Base-by-base conservation (phyloP, 2,329 filamentous ascomycete species). In the Penicillium sp. region DNA sequence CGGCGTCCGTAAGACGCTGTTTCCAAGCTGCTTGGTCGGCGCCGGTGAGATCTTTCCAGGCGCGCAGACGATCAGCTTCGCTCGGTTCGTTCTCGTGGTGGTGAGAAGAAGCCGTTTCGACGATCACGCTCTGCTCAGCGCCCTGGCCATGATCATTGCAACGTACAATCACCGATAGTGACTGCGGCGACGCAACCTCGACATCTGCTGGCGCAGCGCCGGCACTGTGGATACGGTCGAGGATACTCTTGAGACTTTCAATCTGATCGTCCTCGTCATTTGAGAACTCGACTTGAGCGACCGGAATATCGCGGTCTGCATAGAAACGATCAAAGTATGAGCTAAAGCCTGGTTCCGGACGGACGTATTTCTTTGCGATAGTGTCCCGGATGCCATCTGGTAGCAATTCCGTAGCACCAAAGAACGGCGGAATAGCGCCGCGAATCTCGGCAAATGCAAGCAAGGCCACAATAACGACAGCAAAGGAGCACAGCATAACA, bases 21-120 rank as follows among this genome's bases (percentile, higher is more conserved):
- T 79, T 86, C 87, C 87, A 93, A 12, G 70, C 67, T 35, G 70
- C 66, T 59, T 77, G 76, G 61, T 89, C 77, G 37, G 75, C 65
- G 9, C 73, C 68, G 4, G 70, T 69, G 30, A 94, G 64, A 42
- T 88, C 77, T 40, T 87, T 79, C 85, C 85, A 93, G 37, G 72
- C 68, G 61, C 51, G 50, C 22, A 44, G 32, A 7, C 52, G 44
- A 29, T 53, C 43, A 12, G 32, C 26, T 13, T 45, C 33, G 4
- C 32, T 32, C 26, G 38, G 16, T 17, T 38, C 35, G 3, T 37
- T 25, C 14, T 38, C 33, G 11, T 11, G 7, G 27, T 34, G 26
- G 2, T 25, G 31, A n/a, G 34, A 34, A 6, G 20, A 23, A 15
- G 38, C 36, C 4, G 50, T 51, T 23, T 59, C 56, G 26, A 57